Percentiles rank a stretch among this genome's conserved stretches.
Conservation (phyloP, 495 filamentous ascomycete genomes). For the Peziza echinospora region DNA sequence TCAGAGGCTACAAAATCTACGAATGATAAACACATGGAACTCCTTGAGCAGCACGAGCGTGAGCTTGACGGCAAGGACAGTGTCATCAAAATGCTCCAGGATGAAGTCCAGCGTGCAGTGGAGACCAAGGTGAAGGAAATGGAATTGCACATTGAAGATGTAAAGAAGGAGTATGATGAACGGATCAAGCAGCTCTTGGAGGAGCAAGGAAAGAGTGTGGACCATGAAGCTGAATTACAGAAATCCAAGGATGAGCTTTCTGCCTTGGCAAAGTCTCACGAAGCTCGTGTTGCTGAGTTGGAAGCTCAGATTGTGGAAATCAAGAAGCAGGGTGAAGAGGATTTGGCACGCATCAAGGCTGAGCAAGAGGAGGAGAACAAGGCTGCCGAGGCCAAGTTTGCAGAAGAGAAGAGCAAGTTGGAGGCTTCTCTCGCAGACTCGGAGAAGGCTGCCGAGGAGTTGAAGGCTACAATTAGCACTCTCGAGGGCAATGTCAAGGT, state of each 20-base stretch:
- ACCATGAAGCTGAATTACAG: constrained; percentile 23
- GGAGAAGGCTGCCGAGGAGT: constrained; percentile 6
- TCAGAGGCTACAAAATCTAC: constrained; percentile 17
- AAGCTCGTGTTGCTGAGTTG: constrained; percentile 1
- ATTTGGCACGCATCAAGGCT: background rate
- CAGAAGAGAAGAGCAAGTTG: background rate
- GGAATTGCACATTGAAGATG: constrained; percentile 20
- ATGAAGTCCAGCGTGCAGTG: constrained; percentile 24
- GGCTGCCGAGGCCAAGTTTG: background rate
- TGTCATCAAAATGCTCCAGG: constrained; percentile 26
- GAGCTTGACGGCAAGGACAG: constrained; percentile 25
- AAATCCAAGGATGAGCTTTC: constrained; percentile 21
- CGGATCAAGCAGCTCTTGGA: constrained; percentile 6
- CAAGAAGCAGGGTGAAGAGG: background rate
- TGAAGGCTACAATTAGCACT: background rate
- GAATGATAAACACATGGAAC: constrained; percentile 23
- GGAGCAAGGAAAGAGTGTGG: constrained; percentile 23
- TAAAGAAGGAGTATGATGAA: constrained; percentile 24
- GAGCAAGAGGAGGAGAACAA: background rate
- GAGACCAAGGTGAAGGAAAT: constrained; percentile 23
- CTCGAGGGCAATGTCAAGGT: constrained; percentile 11
- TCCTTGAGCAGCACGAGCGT: constrained; percentile 12
- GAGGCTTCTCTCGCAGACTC: constrained; percentile 6
- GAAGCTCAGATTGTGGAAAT: background rate
- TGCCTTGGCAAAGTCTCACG: constrained; percentile 16